A percentile compares a stretch with the other conserved stretches of the same genome.
Conservation (phyloP, 176 grass and related monocot species). For the Metroxylon sagu region DNA sequence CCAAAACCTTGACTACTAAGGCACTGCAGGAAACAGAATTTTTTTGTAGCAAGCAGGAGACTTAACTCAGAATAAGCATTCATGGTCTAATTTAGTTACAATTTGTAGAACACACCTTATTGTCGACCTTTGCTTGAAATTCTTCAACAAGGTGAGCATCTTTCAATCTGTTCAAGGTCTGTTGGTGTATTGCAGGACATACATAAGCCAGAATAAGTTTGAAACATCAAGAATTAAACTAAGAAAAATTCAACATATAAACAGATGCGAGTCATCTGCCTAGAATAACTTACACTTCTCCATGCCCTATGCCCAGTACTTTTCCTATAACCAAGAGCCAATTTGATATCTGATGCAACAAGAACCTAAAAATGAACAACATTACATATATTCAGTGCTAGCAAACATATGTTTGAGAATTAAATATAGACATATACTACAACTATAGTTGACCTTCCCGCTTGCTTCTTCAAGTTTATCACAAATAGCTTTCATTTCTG, state of each 20-base stretch:
- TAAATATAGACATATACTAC: constrained; percentile 1
- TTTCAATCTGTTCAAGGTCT: constrained; percentile 81
- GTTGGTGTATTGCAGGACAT: not conserved
- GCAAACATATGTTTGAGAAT: not conserved
- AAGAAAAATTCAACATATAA: not conserved
- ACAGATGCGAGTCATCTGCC: not conserved
- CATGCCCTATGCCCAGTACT: constrained; percentile 72
- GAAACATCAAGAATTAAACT: not conserved
- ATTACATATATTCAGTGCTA: constrained; percentile 27
- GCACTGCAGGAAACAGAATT: not conserved
- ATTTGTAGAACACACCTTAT: constrained; percentile 29
- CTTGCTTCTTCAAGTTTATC: constrained; percentile 82
- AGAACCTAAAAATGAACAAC: constrained; percentile 53
- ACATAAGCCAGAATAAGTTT: too few species aligned
- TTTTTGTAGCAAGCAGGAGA: too few species aligned
- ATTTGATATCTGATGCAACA: constrained; percentile 81
- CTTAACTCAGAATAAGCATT: too few species aligned
- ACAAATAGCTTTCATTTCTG: constrained; percentile 95
- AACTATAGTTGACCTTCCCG: constrained; percentile 49
- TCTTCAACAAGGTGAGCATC: constrained; percentile 74
- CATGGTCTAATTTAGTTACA: too few species aligned
- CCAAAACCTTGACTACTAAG: too few species aligned
- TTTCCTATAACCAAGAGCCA: constrained; percentile 71
- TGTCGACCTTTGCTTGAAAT: constrained; percentile 58
- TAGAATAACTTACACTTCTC: constrained; percentile 62